Conservation (phyloP, 2,329 filamentous ascomycete genomes). For the Spiromastix sp. region DNA sequence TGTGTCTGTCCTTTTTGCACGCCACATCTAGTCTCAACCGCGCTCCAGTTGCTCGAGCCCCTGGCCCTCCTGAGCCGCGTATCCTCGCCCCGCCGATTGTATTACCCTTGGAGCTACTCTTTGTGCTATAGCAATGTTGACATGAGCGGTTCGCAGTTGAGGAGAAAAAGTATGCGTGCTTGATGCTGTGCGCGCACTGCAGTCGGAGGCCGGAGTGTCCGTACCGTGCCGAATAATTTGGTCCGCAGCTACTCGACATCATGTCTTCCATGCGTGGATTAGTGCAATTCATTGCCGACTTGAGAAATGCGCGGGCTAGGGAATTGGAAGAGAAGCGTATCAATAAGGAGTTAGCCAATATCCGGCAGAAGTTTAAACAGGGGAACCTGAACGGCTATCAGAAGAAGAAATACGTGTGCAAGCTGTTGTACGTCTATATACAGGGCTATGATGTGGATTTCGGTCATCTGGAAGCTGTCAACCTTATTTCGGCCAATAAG, state of each 20-base stretch:
- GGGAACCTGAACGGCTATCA: conserved; percentile 90
- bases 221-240: conserved; percentile 6
- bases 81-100: too few relatives aligned
- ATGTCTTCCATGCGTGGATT: conserved; percentile 55
- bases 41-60: too few relatives aligned
- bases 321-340: conserved; percentile 98
- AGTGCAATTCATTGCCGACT: conserved; percentile 95
- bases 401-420: conserved; percentile 99
- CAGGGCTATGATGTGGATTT: conserved; percentile 99
- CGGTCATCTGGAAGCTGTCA: conserved; percentile 94
- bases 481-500: conserved; percentile 90
- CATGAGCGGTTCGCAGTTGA: too few relatives aligned
- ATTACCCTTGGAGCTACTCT: too few relatives aligned
- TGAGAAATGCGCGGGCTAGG: conserved; percentile 86
- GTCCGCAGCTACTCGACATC: conserved; percentile 8
- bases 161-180: too few relatives aligned
- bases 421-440: conserved; percentile 98
- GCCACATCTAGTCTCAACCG: too few relatives aligned
- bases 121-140: too few relatives aligned
- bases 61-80: too few relatives aligned
- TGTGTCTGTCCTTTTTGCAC: too few relatives aligned
- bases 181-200: conserved; percentile 3
- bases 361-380: conserved; percentile 96
- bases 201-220: conserved; percentile 1
- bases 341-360: conserved; percentile 98